phyloP scores from a whole-genome alignment of 2,329 filamentous ascomycete species.

The Tothia fuscella region DNA sequence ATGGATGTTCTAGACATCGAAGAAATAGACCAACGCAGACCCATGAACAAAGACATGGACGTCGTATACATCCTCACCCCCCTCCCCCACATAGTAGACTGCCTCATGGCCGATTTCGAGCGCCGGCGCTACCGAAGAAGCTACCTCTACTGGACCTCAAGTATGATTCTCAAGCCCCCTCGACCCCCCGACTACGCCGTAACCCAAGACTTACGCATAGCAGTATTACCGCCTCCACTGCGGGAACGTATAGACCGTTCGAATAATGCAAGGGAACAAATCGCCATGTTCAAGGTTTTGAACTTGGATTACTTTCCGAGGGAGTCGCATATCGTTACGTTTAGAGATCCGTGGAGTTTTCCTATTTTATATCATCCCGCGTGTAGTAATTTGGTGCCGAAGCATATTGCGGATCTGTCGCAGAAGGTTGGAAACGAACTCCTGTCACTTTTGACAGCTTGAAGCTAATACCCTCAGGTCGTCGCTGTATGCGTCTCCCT shows the following conservation, averaged over 20 bases:
- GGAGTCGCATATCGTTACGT: slow-evolving; percentile 84
- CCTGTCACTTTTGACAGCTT: background rate
- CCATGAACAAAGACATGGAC: slow-evolving; percentile 79
- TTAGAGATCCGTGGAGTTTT: slow-evolving; percentile 93
- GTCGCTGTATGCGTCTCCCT: slow-evolving; percentile 79
- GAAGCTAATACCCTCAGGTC: slow-evolving; percentile 40
- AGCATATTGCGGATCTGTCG: slow-evolving; percentile 73
- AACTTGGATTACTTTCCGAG: slow-evolving; percentile 82
- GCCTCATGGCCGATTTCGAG: slow-evolving; percentile 85
- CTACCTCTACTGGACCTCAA: slow-evolving; percentile 75
- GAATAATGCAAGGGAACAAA: slow-evolving; percentile 55
- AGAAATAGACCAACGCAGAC: slow-evolving; percentile 76
- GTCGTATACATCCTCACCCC: slow-evolving; percentile 87
- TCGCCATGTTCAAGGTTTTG: slow-evolving; percentile 69
- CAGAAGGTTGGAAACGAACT: too few species aligned
- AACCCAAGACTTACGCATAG: slow-evolving; percentile 12
- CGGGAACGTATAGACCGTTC: slow-evolving; percentile 65
- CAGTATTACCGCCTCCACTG: slow-evolving; percentile 56
- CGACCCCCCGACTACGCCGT: background rate
- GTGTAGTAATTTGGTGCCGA: slow-evolving; percentile 72
- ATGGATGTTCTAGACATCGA: slow-evolving; percentile 61
- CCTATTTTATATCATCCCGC: slow-evolving; percentile 80
- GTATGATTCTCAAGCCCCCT: slow-evolving; percentile 27
- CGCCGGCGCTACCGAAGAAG: slow-evolving; percentile 66
- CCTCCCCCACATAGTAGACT: slow-evolving; percentile 79